Base-by-base conservation (phyloP, 139 green algal species). In the Gonium pectorale region DNA sequence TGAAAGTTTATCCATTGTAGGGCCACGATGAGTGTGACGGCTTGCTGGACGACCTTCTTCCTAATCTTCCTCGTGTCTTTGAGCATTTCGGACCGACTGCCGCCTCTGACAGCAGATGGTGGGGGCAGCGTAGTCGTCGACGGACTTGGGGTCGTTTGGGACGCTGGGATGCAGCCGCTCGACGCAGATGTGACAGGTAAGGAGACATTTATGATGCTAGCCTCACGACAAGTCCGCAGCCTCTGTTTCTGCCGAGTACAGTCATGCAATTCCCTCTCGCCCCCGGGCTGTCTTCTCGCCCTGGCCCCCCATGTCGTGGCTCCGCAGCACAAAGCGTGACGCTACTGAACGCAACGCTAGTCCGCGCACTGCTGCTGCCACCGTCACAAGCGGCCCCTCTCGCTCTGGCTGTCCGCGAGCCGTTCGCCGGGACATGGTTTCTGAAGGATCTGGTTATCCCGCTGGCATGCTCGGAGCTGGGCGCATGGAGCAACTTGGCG, bases 111-210 rank as follows among this genome's bases (percentile, higher is more conserved):
- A n/a, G n/a, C n/a, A n/a, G n/a, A n/a, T n/a, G n/a, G n/a, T n/a
- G n/a, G n/a, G n/a, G n/a, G n/a, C n/a, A n/a, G n/a, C n/a, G n/a
- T n/a, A n/a, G n/a, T n/a, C n/a, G n/a, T n/a, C n/a, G n/a, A 54
- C 15, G 67, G 67, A 26, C 67, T 33, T 74, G 67, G 41, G 54
- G 54, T 24, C 41, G 67, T 74, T 11, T 74, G 67, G 67, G 67
- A 74, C 37, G 67, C 38, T 27, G 54, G 54, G 2, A 37, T 38
- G 5, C 67, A 56, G 38, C 67, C 67, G 8, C 24, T 74, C 40
- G 5, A 21, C 8, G 40, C 40, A 33, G 38, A 74, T 33, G 15
- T 17, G 21, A 17, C 67, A 74, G 67, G 67, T 74, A n/a, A n/a
- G n/a, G n/a, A n/a, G n/a, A n/a, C n/a, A n/a, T n/a, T n/a, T n/a